Evolutionary conservation across 169 alveolate species (phyloP), one percentile per base, ranked within the genome.

Genomic region (Ichthyophthirius multifiliis): DNA sequence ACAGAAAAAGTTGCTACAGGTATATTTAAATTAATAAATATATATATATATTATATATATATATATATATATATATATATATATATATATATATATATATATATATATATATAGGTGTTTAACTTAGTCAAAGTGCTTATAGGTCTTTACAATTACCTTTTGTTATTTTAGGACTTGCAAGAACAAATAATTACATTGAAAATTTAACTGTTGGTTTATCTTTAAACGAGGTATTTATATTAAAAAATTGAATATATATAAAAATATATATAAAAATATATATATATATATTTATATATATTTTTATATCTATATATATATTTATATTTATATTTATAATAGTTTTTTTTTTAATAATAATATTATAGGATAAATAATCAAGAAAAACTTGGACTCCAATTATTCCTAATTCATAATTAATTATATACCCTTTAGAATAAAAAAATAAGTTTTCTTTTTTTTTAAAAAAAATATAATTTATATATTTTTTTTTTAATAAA

Each of bases 111-210:
- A 2, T 55, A 48, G 86, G 86, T 43, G 76, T 31, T 5, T 63
- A 81, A 34, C 73, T 81, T 23, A 71, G 34, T 71, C 34, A 81
- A 62, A 47, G 76, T n/a, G 75, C 86, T 2, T 47, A 39, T 43
- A 16, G 80, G 3, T 71, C 86, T 5, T 73, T 81, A 16, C 27
- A 81, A 48, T 30, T 81, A n/a, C 86, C 86, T 41, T 81, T 71
- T 55, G 73, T 76, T 6, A 71, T 71, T 48, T 16, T 73, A 27
- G 86, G 86, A 27, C 55, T 81, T 34, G 82, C 80, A 4, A 81
- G 86, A 73, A 81, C 86, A n/a, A 81, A 81, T 43, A 81, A 81
- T 32, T 81, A 81, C 20, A 73, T 81, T 4, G 86, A 81, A 43
- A 73, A 81, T 47, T 81, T 81, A 20, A 35, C 46, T 16, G 43